Evolutionary conservation across 139 green algal genomes (phyloP).

Genomic region (Zygnema circumcarinatum): DNA sequence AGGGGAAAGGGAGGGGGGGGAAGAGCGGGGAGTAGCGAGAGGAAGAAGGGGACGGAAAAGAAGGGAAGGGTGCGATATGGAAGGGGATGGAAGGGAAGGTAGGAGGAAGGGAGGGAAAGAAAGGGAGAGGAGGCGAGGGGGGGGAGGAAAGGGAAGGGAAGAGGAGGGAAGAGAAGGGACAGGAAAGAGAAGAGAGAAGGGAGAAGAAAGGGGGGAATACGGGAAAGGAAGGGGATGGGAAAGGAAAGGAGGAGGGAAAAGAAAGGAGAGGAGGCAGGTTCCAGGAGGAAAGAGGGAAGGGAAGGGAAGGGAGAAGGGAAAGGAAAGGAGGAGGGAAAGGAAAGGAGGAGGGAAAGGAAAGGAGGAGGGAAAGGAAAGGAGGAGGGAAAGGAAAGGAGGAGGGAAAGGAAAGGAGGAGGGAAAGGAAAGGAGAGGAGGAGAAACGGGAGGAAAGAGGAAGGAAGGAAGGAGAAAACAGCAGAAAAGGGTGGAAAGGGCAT

Average conservation of each 20-base stretch:
- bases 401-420: neutral
- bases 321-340: neutral
- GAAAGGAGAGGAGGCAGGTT: neutral
- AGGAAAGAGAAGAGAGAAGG: neutral
- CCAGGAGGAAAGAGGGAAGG: neutral
- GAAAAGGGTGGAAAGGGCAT: neutral
- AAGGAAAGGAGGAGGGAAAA: neutral
- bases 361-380: neutral
- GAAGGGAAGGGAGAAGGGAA: constrained; percentile 7
- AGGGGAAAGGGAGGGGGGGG: neutral
- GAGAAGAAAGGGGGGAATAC: neutral
- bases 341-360: neutral
- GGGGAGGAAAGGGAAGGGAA: neutral
- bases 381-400: constrained; percentile 5
- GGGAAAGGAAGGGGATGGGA: neutral
- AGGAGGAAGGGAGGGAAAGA: neutral
- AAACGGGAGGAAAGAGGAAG: neutral
- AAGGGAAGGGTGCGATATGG: neutral
- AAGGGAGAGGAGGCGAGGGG: neutral
- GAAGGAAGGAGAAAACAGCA: neutral
- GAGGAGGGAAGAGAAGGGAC: neutral
- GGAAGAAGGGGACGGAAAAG: neutral
- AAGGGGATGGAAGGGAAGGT: neutral
- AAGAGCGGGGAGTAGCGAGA: neutral
- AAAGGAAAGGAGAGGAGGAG: neutral